A percentile compares a stretch with the other conserved stretches of the same genome.
Conservation (phyloP, 1,139 yeast species). For the Debaryomyces robertsiae region DNA sequence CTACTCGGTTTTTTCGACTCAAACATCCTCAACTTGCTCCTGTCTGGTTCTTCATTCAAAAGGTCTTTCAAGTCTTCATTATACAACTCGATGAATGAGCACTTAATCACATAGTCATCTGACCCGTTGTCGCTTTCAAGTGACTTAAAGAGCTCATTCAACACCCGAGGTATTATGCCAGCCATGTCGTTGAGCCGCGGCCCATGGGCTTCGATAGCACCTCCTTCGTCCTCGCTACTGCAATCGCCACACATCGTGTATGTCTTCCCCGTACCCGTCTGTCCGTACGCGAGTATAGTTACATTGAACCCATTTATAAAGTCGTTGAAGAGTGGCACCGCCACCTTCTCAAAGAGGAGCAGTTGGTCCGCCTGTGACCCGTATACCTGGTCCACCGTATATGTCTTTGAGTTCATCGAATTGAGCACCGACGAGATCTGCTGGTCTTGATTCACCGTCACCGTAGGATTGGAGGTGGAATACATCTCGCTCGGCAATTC, state of each 20-base stretch:
- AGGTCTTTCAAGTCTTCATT: constrained; percentile 73
- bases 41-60: constrained; percentile 43
- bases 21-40: constrained; percentile 51
- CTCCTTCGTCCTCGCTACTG: constrained; percentile 12
- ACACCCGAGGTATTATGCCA: constrained; percentile 70
- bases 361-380: constrained; percentile 73
- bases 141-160: constrained; percentile 54
- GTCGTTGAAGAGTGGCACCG: constrained; percentile 63
- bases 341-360: constrained; percentile 60
- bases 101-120: constrained; percentile 60
- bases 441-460: constrained; percentile 46
- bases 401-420: constrained; percentile 45
- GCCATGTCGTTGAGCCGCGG: constrained; percentile 38
- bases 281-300: constrained; percentile 85
- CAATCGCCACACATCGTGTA: constrained; percentile 79
- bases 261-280: constrained; percentile 89
- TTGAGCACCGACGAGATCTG: constrained; percentile 20
- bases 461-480: constrained; percentile 36
- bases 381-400: constrained; percentile 71
- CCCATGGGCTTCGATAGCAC: constrained; percentile 6
- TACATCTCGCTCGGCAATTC: constrained; percentile 55
- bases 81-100: constrained; percentile 73
- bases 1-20: constrained; percentile 37
- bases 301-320: constrained; percentile 73
- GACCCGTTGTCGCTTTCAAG: constrained; percentile 24